A percentile compares a stretch with the other conserved stretches of the same genome.
These are phyloP conservation scores for Iberis amara DNA, from an alignment of 441 rosid genomes.

Conservation along the genomic window DNA sequence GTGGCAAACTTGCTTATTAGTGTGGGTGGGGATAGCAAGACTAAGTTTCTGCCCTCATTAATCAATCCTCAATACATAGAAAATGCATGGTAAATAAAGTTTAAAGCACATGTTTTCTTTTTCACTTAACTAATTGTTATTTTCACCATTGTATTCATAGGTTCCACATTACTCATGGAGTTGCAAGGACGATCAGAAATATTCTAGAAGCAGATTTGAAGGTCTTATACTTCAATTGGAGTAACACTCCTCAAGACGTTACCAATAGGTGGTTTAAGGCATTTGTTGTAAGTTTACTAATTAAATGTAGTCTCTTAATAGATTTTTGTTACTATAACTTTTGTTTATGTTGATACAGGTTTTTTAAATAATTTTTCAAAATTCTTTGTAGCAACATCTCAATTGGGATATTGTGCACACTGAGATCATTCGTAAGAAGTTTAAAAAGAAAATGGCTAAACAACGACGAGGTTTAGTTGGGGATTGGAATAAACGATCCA, in stretches of 20 bases:
- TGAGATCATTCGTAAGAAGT: neutral
- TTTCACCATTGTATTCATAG: neutral
- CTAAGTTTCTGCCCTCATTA: neutral
- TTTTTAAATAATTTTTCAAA: too few relatives aligned
- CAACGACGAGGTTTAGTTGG: neutral
- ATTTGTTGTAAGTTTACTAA: neutral
- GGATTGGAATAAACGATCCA: neutral
- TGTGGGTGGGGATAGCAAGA: neutral
- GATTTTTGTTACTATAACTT: too few relatives aligned
- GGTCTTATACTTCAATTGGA: neutral
- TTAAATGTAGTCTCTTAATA: neutral
- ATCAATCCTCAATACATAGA: too few relatives aligned
- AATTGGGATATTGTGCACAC: neutral
- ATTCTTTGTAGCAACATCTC: neutral
- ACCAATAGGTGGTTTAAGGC: neutral
- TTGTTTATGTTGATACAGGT: too few relatives aligned
- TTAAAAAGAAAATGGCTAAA: neutral
- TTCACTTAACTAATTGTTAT: neutral
- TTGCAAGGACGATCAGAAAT: neutral
- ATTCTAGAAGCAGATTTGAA: neutral
- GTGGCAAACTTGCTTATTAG: neutral
- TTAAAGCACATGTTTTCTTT: too few relatives aligned
- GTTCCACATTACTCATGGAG: neutral
- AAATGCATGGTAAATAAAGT: neutral
- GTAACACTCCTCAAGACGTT: neutral